These are phyloP conservation scores for Diaporthe capsici DNA, from an alignment of 2,329 filamentous ascomycete species.

Conservation along the genomic window DNA sequence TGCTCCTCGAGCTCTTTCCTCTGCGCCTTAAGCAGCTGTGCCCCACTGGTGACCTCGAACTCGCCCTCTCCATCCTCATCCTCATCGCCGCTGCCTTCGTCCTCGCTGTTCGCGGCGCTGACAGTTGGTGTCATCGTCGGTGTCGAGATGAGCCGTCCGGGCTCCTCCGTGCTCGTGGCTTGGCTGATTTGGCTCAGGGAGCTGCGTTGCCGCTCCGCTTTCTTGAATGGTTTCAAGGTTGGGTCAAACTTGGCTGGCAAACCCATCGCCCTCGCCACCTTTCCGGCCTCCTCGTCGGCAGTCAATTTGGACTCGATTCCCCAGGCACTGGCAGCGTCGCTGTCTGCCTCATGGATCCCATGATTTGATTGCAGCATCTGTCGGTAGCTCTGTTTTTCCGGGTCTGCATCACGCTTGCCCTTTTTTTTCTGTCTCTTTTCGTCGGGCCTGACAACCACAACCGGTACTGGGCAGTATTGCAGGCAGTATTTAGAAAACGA, in stretches of 20 bases:
- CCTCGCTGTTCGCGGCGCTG: slow-evolving; percentile 45
- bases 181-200: slow-evolving; percentile 44
- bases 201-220: slow-evolving; percentile 42
- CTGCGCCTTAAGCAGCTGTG: slow-evolving; percentile 58
- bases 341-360: slow-evolving; percentile 71
- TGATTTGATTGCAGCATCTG: slow-evolving; percentile 78
- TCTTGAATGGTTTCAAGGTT: slow-evolving; percentile 70
- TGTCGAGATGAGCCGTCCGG: slow-evolving; percentile 42
- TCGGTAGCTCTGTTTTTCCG: slow-evolving; percentile 80
- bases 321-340: slow-evolving; percentile 65
- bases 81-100: slow-evolving; percentile 43
- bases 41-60: slow-evolving; percentile 56
- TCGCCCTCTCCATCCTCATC: slow-evolving; percentile 60
- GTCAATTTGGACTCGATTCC: slow-evolving; percentile 69
- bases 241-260: slow-evolving; percentile 75
- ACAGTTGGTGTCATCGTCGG: slow-evolving; percentile 41
- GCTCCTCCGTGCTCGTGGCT: slow-evolving; percentile 41
- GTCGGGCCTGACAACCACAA: slow-evolving; percentile 90
- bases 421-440: slow-evolving; percentile 93
- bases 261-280: slow-evolving; percentile 74
- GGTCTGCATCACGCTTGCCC: slow-evolving; percentile 84
- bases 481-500: slow-evolving; percentile 96
- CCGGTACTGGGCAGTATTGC: slow-evolving; percentile 92
- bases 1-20: slow-evolving; percentile 56
- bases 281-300: slow-evolving; percentile 74